phyloP scores from a whole-genome alignment of 2,329 filamentous ascomycete genomes.

The Pyricularia grisea region DNA sequence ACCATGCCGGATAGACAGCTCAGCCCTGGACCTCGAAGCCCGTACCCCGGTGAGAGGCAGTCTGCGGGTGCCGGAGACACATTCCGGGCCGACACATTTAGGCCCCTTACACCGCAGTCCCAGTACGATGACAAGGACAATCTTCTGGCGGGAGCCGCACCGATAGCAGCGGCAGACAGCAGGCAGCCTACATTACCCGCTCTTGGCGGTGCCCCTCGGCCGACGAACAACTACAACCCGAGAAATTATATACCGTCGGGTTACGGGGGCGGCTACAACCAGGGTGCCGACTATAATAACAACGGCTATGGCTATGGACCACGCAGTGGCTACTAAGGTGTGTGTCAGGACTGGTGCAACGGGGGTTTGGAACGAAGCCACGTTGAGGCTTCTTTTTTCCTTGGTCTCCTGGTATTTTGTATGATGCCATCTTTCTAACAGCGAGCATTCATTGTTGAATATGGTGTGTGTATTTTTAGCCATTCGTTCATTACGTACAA shows the following conservation, averaged over 20 bases:
- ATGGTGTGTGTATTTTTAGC: background rate
- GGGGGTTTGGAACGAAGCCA: background rate
- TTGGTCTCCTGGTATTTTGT: background rate
- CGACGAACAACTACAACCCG: constrained; percentile 2
- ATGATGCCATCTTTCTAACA: background rate
- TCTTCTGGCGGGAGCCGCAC: constrained; percentile 29
- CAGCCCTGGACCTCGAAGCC: constrained; percentile 13
- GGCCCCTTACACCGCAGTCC: constrained; percentile 27
- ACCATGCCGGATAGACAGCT: constrained; percentile 24
- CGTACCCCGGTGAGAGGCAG: constrained; percentile 14
- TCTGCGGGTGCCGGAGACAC: constrained; percentile 10
- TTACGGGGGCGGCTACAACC: constrained; percentile 3
- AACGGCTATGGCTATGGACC: constrained; percentile 4
- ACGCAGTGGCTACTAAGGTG: constrained; percentile 4
- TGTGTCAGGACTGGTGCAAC: background rate
- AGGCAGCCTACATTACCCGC: constrained; percentile 25
- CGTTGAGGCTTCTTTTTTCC: background rate
- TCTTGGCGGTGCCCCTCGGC: constrained; percentile 10
- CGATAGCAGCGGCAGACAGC: constrained; percentile 21
- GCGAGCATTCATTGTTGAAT: background rate
- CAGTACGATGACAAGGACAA: constrained; percentile 21
- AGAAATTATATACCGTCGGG: background rate
- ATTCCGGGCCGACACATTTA: constrained; percentile 15
- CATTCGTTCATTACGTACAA: background rate
- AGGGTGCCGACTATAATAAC: constrained; percentile 3